These are phyloP conservation scores for Penicillium lividum DNA, from an alignment of 495 filamentous ascomycete species.

Conservation along the genomic window DNA sequence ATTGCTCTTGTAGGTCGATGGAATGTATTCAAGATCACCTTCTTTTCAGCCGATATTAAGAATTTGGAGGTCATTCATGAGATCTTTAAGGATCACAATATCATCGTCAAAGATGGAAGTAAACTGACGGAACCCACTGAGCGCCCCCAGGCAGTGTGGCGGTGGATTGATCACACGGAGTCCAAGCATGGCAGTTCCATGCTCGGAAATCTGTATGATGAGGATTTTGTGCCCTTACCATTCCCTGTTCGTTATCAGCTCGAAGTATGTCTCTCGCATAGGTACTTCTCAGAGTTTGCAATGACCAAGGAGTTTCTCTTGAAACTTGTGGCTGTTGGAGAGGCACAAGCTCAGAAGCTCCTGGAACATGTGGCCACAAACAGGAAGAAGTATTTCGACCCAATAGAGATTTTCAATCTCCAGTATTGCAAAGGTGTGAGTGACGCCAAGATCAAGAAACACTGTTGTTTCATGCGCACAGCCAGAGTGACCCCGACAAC, in stretches of 20 bases:
- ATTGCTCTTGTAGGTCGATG: slow-evolving; percentile 32
- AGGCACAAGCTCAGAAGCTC: slow-evolving; percentile 49
- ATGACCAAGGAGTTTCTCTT: slow-evolving; percentile 65
- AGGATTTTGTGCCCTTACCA: slow-evolving; percentile 50
- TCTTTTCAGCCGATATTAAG: slow-evolving; percentile 22
- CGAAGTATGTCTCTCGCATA: slow-evolving; percentile 84
- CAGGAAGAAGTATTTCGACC: slow-evolving; percentile 62
- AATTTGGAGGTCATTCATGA: slow-evolving; percentile 46
- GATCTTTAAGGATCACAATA: slow-evolving; percentile 74
- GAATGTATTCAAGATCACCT: slow-evolving; percentile 44
- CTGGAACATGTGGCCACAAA: slow-evolving; percentile 64
- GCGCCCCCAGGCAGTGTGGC: slow-evolving; percentile 48
- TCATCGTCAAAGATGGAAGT: slow-evolving; percentile 43
- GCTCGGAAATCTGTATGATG: slow-evolving; percentile 34
- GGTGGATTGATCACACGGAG: slow-evolving; percentile 51
- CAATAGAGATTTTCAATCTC: slow-evolving; percentile 71
- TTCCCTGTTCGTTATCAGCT: slow-evolving; percentile 86
- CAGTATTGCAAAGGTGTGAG: slow-evolving; percentile 44
- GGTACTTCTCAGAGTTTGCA: slow-evolving; percentile 76
- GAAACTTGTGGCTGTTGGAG: slow-evolving; percentile 54
- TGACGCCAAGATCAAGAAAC: slow-evolving; percentile 59
- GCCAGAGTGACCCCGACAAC: slow-evolving; percentile 82
- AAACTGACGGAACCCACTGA: slow-evolving; percentile 22
- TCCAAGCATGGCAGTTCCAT: slow-evolving; percentile 25
- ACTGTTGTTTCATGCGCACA: slow-evolving; percentile 74